Conservation (phyloP, 2,329 filamentous ascomycete species). For the Diplodia corticola region DNA sequence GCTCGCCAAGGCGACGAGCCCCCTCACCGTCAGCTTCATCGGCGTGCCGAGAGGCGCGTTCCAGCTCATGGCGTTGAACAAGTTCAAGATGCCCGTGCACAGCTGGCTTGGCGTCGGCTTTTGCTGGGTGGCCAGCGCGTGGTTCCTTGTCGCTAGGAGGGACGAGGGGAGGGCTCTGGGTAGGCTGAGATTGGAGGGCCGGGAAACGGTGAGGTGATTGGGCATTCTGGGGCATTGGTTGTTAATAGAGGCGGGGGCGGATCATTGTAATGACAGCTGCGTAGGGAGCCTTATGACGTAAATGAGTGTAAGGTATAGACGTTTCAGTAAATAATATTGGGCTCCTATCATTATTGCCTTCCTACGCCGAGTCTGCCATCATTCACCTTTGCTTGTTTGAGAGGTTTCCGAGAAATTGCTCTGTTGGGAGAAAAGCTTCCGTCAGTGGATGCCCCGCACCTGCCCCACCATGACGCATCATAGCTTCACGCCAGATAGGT, state of each 20-base stretch:
- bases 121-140: conserved; percentile 52
- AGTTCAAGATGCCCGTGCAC: conserved; percentile 52
- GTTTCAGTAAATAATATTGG: not conserved
- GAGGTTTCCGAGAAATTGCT: not conserved
- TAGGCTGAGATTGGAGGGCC: conserved; percentile 36
- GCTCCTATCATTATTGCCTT: too few relatives aligned
- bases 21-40: conserved; percentile 53
- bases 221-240: not conserved
- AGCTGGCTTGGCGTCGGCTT: conserved; percentile 54
- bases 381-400: too few relatives aligned
- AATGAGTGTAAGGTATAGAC: not conserved
- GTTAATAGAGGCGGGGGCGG: not conserved
- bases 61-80: conserved; percentile 49
- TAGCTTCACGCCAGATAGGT: not conserved
- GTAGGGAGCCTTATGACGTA: not conserved
- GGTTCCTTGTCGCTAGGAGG: conserved; percentile 49
- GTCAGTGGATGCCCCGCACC: conserved; percentile 1
- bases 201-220: conserved; percentile 10
- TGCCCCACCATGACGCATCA: conserved; percentile 20
- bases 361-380: too few relatives aligned
- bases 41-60: conserved; percentile 51
- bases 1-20: conserved; percentile 52
- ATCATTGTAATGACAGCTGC: not conserved
- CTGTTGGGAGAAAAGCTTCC: not conserved
- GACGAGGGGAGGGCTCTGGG: conserved; percentile 41